A percentile compares a stretch with the other conserved stretches of the same genome.
phyloP scores from a whole-genome alignment of 306 rosid species.

The Inga laurina region DNA sequence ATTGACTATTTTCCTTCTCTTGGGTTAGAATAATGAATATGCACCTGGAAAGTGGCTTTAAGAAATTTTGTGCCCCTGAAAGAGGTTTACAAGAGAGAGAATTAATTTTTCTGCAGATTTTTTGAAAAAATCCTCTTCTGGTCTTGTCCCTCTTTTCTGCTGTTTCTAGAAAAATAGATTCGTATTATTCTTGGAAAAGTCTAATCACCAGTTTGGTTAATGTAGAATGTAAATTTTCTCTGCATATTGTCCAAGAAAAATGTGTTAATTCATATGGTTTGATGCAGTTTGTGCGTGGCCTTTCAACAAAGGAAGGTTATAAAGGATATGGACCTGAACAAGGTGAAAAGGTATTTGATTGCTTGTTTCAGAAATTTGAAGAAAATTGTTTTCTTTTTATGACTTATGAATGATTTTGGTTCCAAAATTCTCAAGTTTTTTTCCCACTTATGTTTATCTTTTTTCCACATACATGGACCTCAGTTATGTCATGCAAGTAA shows the following conservation, averaged over 20 bases:
- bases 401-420: background rate
- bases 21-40: background rate
- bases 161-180: slow-evolving; percentile 4
- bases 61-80: background rate
- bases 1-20: slow-evolving; percentile 2
- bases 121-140: background rate
- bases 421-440: slow-evolving; percentile 1
- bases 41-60: background rate
- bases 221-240: slow-evolving; percentile 5
- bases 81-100: background rate
- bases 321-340: slow-evolving; percentile 85
- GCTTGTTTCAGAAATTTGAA: slow-evolving; percentile 23
- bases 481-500: background rate
- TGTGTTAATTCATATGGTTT: slow-evolving; percentile 4
- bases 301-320: slow-evolving; percentile 64
- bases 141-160: background rate
- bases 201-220: background rate
- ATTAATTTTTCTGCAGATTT: background rate
- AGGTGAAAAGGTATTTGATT: slow-evolving; percentile 64
- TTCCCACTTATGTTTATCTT: background rate
- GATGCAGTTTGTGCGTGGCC: slow-evolving; percentile 68
- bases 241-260: slow-evolving; percentile 13
- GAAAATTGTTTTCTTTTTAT: background rate
- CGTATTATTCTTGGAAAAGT: background rate
- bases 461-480: slow-evolving; percentile 10